phyloP scores from a whole-genome alignment of 2,329 filamentous ascomycete genomes.

The Verticillium nubilum region DNA sequence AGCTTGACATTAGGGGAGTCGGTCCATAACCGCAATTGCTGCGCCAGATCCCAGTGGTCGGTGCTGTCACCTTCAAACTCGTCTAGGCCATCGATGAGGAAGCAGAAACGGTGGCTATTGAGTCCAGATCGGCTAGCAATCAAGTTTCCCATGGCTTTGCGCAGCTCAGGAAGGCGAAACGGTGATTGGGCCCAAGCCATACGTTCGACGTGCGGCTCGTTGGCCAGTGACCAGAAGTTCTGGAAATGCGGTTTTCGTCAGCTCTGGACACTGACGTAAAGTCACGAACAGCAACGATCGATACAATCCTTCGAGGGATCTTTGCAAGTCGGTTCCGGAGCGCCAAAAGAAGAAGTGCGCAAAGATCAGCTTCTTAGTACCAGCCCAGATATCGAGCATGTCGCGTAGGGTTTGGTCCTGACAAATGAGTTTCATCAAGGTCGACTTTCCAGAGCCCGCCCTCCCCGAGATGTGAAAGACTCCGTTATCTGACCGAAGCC shows the following conservation, averaged over 20 bases:
- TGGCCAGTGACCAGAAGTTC: neutral
- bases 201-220: neutral
- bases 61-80: constrained; percentile 1
- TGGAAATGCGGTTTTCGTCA: constrained; percentile 10
- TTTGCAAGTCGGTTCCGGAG: constrained; percentile 8
- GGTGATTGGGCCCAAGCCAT: neutral
- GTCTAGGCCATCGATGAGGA: constrained; percentile 8
- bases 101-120: neutral
- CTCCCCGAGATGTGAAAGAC: constrained; percentile 8
- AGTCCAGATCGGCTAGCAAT: neutral
- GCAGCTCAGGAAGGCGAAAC: neutral
- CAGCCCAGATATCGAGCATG: neutral
- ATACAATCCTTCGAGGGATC: constrained; percentile 12
- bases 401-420: neutral
- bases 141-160: neutral
- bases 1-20: constrained; percentile 1
- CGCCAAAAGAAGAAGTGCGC: constrained; percentile 11
- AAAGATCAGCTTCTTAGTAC: constrained; percentile 1
- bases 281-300: constrained; percentile 13
- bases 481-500: constrained; percentile 1
- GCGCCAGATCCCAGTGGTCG: neutral
- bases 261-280: constrained; percentile 9
- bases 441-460: constrained; percentile 12
- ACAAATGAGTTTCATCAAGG: constrained; percentile 1
- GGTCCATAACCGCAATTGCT: neutral